Base-by-base conservation (phyloP, 31 red algal genomes). In the Porphyra umbilicalis region DNA sequence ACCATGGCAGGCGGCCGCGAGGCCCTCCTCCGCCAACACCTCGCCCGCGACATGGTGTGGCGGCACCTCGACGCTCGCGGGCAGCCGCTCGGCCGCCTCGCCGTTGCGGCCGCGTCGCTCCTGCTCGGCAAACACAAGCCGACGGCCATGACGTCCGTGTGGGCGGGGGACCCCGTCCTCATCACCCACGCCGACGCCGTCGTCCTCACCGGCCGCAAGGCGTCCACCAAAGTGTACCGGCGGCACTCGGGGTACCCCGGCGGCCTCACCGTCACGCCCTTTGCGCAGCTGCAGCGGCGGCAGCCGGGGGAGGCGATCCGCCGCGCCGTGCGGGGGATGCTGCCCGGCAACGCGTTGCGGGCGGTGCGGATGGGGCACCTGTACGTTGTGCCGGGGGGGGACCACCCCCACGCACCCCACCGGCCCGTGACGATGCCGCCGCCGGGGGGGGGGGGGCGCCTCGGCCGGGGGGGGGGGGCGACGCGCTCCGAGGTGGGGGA, bases 61-160 rank as follows among this genome's bases (percentile, higher is more conserved):
- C 85, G 89, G 33, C 78, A 94, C 16, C 38, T 94, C 0, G 95
- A 98, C 76, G 95, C 95, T 0, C 80, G 85, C 33, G 92, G 87
- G 13, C 88, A 98, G 39, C 81, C 89, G 31, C 90, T 98, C 3
- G 95, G 95, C 1, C 85, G 92, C 16, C 36, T 98, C 35, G 91
- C 92, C 8, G 75, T 33, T 2, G 83, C 87, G 75, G 91, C 89
- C 38, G 92, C 91, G 34, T 77, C 68, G 42, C 36, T 94, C 36
- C 86, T 98, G 33, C 83, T 90, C 39, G 95, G 95, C n/a, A 94
- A 92, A 40, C 95, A 98, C 85, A 98, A 98, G 86, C 83, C 94
- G 18, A 87, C 76, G 38, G 90, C 87, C 38, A 33, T 87, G 83
- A 75, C 82, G 75, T 85, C 94, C 75, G 87, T 94, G 33, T 78